A percentile compares a stretch with the other conserved stretches of the same genome.
Evolutionary conservation across 208 protist species (phyloP).

Genomic region (Leishmania amazonensis): DNA sequence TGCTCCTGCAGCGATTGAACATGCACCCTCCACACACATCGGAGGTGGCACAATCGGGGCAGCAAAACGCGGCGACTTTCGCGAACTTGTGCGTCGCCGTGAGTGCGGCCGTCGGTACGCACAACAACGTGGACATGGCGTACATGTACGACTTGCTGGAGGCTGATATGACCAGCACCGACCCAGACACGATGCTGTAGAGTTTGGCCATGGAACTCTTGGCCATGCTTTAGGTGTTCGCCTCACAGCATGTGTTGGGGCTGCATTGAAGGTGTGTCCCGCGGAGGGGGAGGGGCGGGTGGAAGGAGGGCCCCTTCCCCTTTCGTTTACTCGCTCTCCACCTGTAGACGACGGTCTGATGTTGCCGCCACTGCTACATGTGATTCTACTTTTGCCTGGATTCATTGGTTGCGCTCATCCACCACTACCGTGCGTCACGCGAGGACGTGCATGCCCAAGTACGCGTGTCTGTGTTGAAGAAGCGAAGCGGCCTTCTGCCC

Average conservation of each 20-base stretch:
- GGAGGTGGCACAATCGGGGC: not conserved
- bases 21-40: not conserved
- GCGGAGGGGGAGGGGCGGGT: not conserved
- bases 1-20: slow-evolving; percentile 24
- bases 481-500: not conserved
- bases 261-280: not conserved
- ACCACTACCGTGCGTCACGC: not conserved
- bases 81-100: not conserved
- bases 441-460: not conserved
- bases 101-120: slow-evolving; percentile 19
- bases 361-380: not conserved
- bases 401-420: not conserved
- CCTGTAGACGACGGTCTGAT: not conserved
- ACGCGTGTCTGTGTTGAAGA: not conserved
- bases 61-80: not conserved
- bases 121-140: slow-evolving; percentile 37
- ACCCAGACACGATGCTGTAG: slow-evolving; percentile 36
- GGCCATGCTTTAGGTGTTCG: not conserved
- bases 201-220: not conserved
- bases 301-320: not conserved
- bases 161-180: slow-evolving; percentile 36
- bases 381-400: not conserved
- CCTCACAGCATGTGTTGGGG: not conserved
- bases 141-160: slow-evolving; percentile 41
- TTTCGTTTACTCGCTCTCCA: not conserved